A percentile compares a stretch with the other conserved stretches of the same genome.
Evolutionary conservation across 306 rosid species (phyloP).

Genomic region (Echinosophora koreensis): DNA sequence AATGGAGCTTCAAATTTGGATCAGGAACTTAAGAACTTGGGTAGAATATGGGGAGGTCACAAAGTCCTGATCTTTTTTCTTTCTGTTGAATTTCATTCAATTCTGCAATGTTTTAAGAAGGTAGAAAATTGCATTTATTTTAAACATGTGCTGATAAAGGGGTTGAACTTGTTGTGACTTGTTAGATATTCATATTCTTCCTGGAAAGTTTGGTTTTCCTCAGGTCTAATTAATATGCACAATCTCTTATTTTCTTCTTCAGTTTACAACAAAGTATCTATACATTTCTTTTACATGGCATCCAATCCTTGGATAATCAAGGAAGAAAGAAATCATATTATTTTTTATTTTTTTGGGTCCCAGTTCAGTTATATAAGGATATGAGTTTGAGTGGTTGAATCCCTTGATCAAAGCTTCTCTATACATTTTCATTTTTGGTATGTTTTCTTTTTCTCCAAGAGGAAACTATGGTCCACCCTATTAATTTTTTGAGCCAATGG

Average conservation of each 20-base stretch:
- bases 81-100: slow-evolving; percentile 1
- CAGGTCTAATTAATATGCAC: background rate
- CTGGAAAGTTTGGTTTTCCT: slow-evolving; percentile 17
- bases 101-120: background rate
- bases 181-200: background rate
- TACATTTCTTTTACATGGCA: slow-evolving; percentile 22
- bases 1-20: slow-evolving; percentile 27
- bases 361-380: slow-evolving; percentile 18
- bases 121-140: background rate
- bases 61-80: slow-evolving; percentile 16
- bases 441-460: slow-evolving; percentile 31
- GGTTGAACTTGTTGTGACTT: slow-evolving; percentile 10
- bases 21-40: slow-evolving; percentile 42
- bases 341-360: background rate
- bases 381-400: background rate
- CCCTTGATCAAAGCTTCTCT: slow-evolving; percentile 26
- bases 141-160: slow-evolving; percentile 2
- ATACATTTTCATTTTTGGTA: background rate
- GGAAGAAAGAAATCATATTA: background rate
- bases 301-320: slow-evolving; percentile 33
- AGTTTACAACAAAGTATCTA: background rate
- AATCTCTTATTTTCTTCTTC: slow-evolving; percentile 17
- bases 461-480: slow-evolving; percentile 42
- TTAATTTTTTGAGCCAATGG: slow-evolving; percentile 4
- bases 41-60: slow-evolving; percentile 34